phyloP scores from a whole-genome alignment of 768 basidiomycete genomes.

The Rhizopogon vesiculosus region DNA sequence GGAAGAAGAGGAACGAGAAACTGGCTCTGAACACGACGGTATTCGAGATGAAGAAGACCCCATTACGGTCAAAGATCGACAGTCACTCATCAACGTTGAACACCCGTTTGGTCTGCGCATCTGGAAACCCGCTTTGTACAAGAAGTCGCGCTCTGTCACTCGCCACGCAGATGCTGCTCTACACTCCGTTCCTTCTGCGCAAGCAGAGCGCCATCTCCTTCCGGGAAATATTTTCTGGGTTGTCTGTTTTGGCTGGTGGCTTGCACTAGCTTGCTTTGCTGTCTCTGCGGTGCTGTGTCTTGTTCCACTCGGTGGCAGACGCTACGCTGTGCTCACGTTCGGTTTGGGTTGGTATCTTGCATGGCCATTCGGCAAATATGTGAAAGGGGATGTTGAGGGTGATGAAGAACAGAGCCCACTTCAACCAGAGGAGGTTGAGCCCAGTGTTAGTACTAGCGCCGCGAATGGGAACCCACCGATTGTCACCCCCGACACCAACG shows the following conservation, averaged over 20 bases:
- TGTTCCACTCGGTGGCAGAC: constrained; percentile 76
- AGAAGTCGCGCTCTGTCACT: constrained; percentile 94
- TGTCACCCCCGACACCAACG: constrained; percentile 43
- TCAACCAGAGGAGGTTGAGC: constrained; percentile 29
- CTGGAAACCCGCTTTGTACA: constrained; percentile 99
- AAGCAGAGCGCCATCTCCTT: constrained; percentile 87
- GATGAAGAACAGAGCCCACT: constrained; percentile 35
- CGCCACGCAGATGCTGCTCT: constrained; percentile 94
- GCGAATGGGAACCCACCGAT: constrained; percentile 33
- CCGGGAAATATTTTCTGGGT: constrained; percentile 96
- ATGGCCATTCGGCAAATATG: constrained; percentile 99
- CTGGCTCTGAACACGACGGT: constrained; percentile 6
- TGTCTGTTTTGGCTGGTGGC: constrained; percentile 90
- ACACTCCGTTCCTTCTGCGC: constrained; percentile 87
- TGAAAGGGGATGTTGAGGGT: constrained; percentile 69
- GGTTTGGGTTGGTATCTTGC: constrained; percentile 95
- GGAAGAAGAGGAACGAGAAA: constrained; percentile 29
- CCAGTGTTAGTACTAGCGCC: constrained; percentile 10
- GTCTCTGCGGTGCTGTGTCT: constrained; percentile 65
- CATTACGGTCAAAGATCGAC: constrained; percentile 90
- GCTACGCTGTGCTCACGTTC: constrained; percentile 81
- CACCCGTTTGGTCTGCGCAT: constrained; percentile 99
- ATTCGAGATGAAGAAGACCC: constrained; percentile 63
- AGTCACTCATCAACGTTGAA: constrained; percentile 97
- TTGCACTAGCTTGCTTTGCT: constrained; percentile 65